Conservation (phyloP, 2,329 filamentous ascomycete species). For the Cryphonectria parasitica region DNA sequence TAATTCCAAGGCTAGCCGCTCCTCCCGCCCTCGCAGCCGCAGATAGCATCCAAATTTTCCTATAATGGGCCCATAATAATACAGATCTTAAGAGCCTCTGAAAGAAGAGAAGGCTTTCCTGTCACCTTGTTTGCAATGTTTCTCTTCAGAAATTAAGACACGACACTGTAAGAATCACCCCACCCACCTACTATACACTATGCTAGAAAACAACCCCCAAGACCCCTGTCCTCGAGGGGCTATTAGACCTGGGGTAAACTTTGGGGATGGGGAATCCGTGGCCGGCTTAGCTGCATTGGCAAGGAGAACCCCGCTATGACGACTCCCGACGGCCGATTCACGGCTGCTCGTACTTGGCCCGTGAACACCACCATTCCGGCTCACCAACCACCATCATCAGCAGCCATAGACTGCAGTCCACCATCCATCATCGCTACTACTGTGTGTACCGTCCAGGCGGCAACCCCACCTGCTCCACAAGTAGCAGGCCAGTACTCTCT, state of each 20-base stretch:
- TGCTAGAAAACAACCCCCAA: not conserved
- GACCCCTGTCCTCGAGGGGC: constrained; percentile 8
- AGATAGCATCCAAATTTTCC: not conserved
- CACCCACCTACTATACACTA: not conserved
- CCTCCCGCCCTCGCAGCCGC: constrained; percentile 3
- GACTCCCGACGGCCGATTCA: constrained; percentile 14
- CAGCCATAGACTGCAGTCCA: not conserved
- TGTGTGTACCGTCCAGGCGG: not conserved
- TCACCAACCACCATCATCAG: not conserved
- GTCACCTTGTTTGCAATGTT: not conserved
- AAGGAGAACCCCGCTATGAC: constrained; percentile 19
- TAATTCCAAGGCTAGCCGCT: not conserved
- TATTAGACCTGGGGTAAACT: constrained; percentile 13
- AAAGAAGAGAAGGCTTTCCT: not conserved
- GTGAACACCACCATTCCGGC: not conserved
- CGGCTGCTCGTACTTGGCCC: not conserved
- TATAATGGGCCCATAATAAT: not conserved
- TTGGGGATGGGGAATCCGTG: constrained; percentile 10
- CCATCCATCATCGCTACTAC: not conserved
- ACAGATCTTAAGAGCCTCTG: not conserved
- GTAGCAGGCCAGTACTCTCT: too few species aligned
- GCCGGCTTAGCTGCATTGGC: constrained; percentile 3
- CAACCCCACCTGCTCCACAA: not conserved
- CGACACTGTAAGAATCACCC: not conserved
- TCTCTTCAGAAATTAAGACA: not conserved